A percentile compares a stretch with the other conserved stretches of the same genome.
Conservation (phyloP, 2,329 filamentous ascomycete genomes). For the Fusarium falciforme region DNA sequence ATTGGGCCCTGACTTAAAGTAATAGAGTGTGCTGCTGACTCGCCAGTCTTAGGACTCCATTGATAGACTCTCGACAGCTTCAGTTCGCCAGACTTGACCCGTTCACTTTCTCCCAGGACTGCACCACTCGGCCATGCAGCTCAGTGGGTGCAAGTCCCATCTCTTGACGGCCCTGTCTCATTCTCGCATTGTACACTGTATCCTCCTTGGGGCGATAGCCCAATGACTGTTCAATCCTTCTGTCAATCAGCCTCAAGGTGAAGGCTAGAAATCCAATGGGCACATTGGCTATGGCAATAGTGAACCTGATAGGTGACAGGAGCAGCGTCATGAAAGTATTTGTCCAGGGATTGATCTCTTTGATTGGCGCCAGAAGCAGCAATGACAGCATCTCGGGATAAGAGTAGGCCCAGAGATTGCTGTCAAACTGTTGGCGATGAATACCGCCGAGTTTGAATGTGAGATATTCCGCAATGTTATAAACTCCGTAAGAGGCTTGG, state of each 20-base stretch:
- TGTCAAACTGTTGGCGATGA: slow-evolving; percentile 1
- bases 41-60: neutral
- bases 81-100: neutral
- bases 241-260: neutral
- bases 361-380: neutral
- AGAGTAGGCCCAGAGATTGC: neutral
- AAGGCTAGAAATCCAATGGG: neutral
- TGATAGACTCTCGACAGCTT: neutral
- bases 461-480: neutral
- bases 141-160: neutral
- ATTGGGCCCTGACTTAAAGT: neutral
- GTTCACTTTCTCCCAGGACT: neutral
- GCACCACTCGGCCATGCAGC: neutral
- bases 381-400: neutral
- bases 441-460: neutral
- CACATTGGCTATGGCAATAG: neutral
- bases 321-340: neutral
- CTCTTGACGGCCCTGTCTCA: neutral
- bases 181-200: neutral
- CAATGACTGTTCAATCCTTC: neutral
- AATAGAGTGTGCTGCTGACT: neutral
- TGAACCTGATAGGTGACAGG: neutral
- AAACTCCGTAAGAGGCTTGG: neutral
- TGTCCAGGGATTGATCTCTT: neutral
- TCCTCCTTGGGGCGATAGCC: neutral